Evolutionary conservation across 257 asterid species (phyloP).

Genomic region (Scutellaria barbata): DNA sequence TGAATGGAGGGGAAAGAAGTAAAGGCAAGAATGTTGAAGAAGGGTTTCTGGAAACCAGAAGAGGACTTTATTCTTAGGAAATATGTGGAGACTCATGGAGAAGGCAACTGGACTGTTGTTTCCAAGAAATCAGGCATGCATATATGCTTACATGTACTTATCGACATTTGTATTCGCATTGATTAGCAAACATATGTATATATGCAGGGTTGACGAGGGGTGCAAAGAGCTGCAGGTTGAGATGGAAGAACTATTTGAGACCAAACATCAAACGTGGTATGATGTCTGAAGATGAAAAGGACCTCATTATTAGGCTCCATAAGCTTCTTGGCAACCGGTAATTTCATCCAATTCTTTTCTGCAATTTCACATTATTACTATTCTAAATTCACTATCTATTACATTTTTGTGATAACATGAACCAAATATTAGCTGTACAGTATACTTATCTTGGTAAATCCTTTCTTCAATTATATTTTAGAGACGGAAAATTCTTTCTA

Average conservation of each 20-base stretch:
- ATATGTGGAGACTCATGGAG: slow-evolving; percentile 61
- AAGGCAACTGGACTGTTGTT: slow-evolving; percentile 63
- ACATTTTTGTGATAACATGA: too few relatives aligned
- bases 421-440: too few relatives aligned
- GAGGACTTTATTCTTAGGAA: slow-evolving; percentile 60
- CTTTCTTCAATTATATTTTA: too few relatives aligned
- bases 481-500: too few relatives aligned
- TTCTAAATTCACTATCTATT: too few relatives aligned
- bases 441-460: too few relatives aligned
- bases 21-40: slow-evolving; percentile 45
- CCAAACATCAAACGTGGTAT: slow-evolving; percentile 68
- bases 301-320: slow-evolving; percentile 65
- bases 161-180: neutral
- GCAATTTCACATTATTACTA: too few relatives aligned
- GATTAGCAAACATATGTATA: neutral
- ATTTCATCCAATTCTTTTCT: neutral
- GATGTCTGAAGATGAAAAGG: slow-evolving; percentile 64
- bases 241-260: slow-evolving; percentile 71
- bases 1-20: slow-evolving; percentile 40
- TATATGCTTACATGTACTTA: neutral
- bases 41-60: slow-evolving; percentile 72
- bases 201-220: slow-evolving; percentile 57
- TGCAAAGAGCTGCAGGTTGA: slow-evolving; percentile 66
- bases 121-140: slow-evolving; percentile 54
- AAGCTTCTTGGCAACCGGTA: slow-evolving; percentile 75